Conservation (phyloP, 2,329 filamentous ascomycete species). For the Chaetothyriales sp. region DNA sequence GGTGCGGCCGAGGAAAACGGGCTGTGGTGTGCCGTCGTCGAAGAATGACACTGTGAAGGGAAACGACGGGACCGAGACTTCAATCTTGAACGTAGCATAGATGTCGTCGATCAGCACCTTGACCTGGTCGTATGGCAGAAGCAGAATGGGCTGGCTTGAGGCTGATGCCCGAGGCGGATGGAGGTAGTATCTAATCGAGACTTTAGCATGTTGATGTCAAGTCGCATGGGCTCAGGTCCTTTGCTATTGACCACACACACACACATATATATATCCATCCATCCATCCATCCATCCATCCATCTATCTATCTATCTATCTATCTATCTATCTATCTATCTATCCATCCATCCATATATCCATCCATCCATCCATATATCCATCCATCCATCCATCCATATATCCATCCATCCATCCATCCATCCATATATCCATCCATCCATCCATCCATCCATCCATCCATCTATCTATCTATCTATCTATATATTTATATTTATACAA, state of each 20-base stretch:
- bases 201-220: not conserved
- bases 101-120: slow-evolving; percentile 50
- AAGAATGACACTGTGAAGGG: slow-evolving; percentile 52
- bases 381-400: too few species aligned
- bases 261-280: too few species aligned
- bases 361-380: too few species aligned
- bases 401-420: too few species aligned
- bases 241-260: not conserved
- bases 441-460: too few species aligned
- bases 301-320: too few species aligned
- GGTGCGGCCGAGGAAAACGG: slow-evolving; percentile 48
- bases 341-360: too few species aligned
- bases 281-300: too few species aligned
- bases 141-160: slow-evolving; percentile 43
- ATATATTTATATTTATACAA: too few species aligned
- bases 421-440: too few species aligned
- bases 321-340: too few species aligned
- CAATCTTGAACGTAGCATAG: slow-evolving; percentile 43
- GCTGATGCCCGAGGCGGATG: slow-evolving; percentile 35
- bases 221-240: not conserved
- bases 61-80: slow-evolving; percentile 46
- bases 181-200: slow-evolving; percentile 49
- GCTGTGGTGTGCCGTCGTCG: slow-evolving; percentile 45
- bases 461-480: too few species aligned
- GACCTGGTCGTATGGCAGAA: slow-evolving; percentile 57